Conservation (phyloP, 805 yeast genomes). For the Schwanniomyces pseudopolymorphus region DNA sequence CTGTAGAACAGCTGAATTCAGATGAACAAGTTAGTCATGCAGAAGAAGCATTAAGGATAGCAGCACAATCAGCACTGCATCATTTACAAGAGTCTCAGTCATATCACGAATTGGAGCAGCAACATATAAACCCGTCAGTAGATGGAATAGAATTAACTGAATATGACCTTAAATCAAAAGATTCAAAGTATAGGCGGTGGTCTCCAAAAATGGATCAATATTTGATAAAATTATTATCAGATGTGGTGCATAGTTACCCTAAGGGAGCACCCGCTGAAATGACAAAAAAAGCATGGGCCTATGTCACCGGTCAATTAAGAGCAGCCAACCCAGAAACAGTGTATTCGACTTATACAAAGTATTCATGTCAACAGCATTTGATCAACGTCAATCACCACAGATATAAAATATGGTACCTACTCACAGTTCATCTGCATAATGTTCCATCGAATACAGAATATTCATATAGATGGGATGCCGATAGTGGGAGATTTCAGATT, state of each 20-base stretch:
- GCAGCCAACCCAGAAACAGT: slow-evolving; percentile 41
- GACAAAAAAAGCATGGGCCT: slow-evolving; percentile 39
- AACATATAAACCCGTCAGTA: slow-evolving; percentile 9
- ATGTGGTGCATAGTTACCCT: slow-evolving; percentile 35
- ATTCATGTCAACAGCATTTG: slow-evolving; percentile 39
- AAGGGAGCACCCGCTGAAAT: slow-evolving; percentile 29
- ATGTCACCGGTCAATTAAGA: slow-evolving; percentile 33
- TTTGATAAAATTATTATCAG: slow-evolving; percentile 29
- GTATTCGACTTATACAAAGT: slow-evolving; percentile 39
- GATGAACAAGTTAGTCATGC: slow-evolving; percentile 15
- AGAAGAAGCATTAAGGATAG: slow-evolving; percentile 20
- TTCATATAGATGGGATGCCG: slow-evolving; percentile 37
- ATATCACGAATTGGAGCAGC: slow-evolving; percentile 10
- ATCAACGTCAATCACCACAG: slow-evolving; percentile 35
- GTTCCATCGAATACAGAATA: slow-evolving; percentile 18
- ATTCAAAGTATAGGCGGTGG: slow-evolving; percentile 39
- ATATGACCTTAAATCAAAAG: slow-evolving; percentile 32
- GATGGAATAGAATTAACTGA: slow-evolving; percentile 21
- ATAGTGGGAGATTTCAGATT: slow-evolving; percentile 32
- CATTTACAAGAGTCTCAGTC: slow-evolving; percentile 14
- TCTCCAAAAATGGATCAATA: slow-evolving; percentile 38
- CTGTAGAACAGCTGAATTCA: slow-evolving; percentile 2
- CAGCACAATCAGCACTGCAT: slow-evolving; percentile 14
- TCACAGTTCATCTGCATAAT: slow-evolving; percentile 30
- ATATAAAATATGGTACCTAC: slow-evolving; percentile 33